A percentile compares a stretch with the other conserved stretches of the same genome.
Conservation (phyloP, 306 rosid genomes). For the Vachellia collinsii region DNA sequence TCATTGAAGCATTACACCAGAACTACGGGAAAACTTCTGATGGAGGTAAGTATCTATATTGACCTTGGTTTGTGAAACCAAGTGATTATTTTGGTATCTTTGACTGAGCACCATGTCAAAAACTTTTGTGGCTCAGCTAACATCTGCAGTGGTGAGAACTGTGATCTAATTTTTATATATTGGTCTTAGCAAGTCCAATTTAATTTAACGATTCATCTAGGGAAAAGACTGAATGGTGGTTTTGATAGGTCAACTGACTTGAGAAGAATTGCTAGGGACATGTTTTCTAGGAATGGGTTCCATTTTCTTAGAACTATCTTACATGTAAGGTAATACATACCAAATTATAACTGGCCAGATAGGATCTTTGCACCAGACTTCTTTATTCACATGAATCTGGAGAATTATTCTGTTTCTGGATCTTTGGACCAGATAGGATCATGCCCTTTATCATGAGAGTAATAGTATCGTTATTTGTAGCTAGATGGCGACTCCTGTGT, state of each 20-base stretch:
- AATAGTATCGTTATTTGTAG: conserved; percentile 7
- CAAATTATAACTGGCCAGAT: no score
- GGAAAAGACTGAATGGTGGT: not conserved
- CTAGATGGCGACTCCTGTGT: not conserved
- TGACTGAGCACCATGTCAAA: not conserved
- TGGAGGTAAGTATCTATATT: conserved; percentile 51
- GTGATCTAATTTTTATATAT: not conserved
- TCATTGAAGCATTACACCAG: conserved; percentile 62
- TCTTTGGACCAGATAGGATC: not conserved
- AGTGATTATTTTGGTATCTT: not conserved
- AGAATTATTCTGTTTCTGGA: not conserved
- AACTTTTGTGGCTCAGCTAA: not conserved
- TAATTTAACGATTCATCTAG: not conserved
- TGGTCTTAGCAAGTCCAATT: not conserved
- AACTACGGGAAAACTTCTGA: conserved; percentile 60
- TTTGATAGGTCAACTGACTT: not conserved
- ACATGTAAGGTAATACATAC: not conserved
- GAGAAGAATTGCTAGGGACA: conserved; percentile 4
- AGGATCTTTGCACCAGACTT: no score
- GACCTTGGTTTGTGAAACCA: conserved; percentile 12
- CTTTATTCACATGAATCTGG: not conserved
- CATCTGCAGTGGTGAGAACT: not conserved
- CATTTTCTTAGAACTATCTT: not conserved
- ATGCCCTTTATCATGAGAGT: not conserved
- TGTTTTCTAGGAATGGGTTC: not conserved